Conservation (phyloP, 2,329 filamentous ascomycete species). For the Capronia epimyces region DNA sequence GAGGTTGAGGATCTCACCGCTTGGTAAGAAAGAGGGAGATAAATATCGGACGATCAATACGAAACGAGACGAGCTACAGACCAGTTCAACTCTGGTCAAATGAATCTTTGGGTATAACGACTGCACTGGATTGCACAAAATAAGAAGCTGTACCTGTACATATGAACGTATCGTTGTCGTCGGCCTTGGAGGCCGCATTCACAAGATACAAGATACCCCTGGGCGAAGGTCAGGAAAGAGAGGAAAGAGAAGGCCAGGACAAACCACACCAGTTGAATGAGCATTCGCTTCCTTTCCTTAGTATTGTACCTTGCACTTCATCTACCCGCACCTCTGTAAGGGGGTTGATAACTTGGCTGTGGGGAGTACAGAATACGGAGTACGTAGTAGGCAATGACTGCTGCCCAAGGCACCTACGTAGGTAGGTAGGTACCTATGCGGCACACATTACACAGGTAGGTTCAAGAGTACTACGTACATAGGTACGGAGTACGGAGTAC, state of each 20-base stretch:
- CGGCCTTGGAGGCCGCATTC: slow-evolving; percentile 25
- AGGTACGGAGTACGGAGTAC: too few relatives aligned
- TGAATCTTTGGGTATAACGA: background rate
- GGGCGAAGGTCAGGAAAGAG: slow-evolving; percentile 4
- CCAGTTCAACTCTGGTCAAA: slow-evolving; percentile 28
- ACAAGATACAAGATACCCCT: slow-evolving; percentile 27
- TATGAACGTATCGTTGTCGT: slow-evolving; percentile 22
- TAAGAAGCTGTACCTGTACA: slow-evolving; percentile 14
- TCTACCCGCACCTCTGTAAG: too few relatives aligned
- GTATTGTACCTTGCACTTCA: too few relatives aligned
- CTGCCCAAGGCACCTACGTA: too few relatives aligned
- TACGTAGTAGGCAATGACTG: too few relatives aligned
- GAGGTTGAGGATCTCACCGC: slow-evolving; percentile 74
- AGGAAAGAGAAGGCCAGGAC: background rate
- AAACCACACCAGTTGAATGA: too few relatives aligned
- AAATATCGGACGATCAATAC: background rate
- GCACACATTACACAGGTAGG: too few relatives aligned
- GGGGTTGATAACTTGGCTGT: too few relatives aligned
- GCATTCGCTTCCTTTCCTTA: too few relatives aligned
- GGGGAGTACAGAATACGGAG: too few relatives aligned
- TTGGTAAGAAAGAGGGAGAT: slow-evolving; percentile 18
- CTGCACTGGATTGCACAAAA: background rate
- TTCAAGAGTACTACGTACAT: too few relatives aligned
- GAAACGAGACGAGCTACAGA: slow-evolving; percentile 1
- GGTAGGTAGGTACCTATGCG: too few relatives aligned